Conservation (phyloP, 345 rosid genomes). For the Microcos paniculata region DNA sequence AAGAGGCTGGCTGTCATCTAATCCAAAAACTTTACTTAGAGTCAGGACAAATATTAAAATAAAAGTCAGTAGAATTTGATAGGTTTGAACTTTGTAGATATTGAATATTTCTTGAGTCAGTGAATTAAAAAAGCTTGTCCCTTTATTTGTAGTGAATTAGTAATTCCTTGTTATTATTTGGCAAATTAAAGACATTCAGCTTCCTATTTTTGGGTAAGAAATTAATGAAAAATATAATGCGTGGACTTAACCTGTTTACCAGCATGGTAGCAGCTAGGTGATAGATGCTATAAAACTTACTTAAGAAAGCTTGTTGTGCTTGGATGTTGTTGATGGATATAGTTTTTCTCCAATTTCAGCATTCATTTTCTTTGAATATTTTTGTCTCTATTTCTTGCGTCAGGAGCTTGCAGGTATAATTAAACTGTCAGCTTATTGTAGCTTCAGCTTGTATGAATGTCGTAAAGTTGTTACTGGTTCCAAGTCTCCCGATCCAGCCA, state of each 20-base stretch:
- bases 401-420: constrained; percentile 98
- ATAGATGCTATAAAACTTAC: background rate
- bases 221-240: background rate
- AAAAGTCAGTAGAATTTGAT: background rate
- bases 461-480: constrained; percentile 93
- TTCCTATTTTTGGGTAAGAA: background rate
- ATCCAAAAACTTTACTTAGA: background rate
- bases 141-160: background rate
- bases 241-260: background rate
- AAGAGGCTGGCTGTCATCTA: background rate
- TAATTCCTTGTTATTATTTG: background rate
- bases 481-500: constrained; percentile 84
- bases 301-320: background rate
- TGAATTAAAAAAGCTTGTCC: background rate
- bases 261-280: background rate
- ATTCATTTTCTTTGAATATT: background rate
- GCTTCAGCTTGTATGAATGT: constrained; percentile 94
- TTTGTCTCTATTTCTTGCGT: constrained; percentile 15
- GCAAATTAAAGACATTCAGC: background rate
- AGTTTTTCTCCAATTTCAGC: background rate
- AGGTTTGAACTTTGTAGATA: background rate
- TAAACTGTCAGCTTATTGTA: constrained; percentile 82
- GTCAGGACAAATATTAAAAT: background rate
- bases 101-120: background rate
- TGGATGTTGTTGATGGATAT: background rate